Conservation (phyloP, 208 protist genomes). For the Zelonia costaricensis region DNA sequence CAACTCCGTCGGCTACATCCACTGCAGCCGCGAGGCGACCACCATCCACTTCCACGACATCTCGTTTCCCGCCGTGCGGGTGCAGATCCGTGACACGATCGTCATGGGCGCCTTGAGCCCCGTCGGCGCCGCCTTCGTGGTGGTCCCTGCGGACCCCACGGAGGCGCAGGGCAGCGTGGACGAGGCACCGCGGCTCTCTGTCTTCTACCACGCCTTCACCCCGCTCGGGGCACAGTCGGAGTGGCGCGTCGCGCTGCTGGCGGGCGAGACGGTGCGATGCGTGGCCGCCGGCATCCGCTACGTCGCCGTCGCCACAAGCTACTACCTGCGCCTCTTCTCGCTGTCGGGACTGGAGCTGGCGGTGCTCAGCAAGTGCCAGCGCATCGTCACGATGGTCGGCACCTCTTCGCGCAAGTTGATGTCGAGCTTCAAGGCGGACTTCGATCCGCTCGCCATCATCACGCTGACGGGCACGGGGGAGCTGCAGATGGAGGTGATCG, state of each 20-base stretch:
- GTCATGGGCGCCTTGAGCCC: constrained; percentile 81
- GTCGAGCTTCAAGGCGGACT: constrained; percentile 50
- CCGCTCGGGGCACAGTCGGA: constrained; percentile 80
- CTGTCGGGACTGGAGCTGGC: constrained; percentile 82
- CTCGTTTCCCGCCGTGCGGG: constrained; percentile 57
- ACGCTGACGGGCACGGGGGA: constrained; percentile 50
- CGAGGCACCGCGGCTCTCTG: constrained; percentile 44
- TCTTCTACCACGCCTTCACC: constrained; percentile 80
- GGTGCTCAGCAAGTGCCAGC: constrained; percentile 75
- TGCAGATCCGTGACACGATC: constrained; percentile 56
- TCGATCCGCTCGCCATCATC: constrained; percentile 76
- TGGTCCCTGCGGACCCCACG: constrained; percentile 32
- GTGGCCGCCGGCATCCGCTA: constrained; percentile 71
- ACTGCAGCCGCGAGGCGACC: constrained; percentile 49
- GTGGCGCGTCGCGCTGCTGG: constrained; percentile 67
- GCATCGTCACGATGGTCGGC: constrained; percentile 84
- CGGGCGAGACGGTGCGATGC: constrained; percentile 80
- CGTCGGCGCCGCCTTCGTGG: constrained; percentile 71
- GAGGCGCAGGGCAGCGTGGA: constrained; percentile 44
- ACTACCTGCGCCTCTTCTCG: constrained; percentile 83
- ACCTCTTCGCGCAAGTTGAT: constrained; percentile 69
- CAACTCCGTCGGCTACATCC: constrained; percentile 85
- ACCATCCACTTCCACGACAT: constrained; percentile 88
- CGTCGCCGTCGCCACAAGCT: constrained; percentile 73
- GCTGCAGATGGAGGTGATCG: constrained; percentile 69